These are phyloP conservation scores for Setomelanomma holmii DNA, from an alignment of 2,329 filamentous ascomycete genomes.

Conservation along the genomic window DNA sequence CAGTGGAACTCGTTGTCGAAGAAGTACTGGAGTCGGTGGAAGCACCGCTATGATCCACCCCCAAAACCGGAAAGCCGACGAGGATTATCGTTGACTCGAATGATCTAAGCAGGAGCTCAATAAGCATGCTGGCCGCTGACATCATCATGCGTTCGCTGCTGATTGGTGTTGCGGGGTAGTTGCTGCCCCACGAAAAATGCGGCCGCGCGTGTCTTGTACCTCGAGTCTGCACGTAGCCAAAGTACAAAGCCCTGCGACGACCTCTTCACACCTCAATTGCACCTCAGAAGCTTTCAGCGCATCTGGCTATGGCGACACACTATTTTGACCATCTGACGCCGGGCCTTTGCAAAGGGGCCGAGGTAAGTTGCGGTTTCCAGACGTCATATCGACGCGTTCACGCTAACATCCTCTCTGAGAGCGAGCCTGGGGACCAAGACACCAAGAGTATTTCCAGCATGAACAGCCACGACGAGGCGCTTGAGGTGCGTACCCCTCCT, in stretches of 20 bases:
- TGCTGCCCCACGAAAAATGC: constrained; percentile 22
- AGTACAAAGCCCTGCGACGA: background rate
- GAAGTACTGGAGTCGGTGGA: constrained; percentile 65
- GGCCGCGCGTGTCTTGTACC: constrained; percentile 15
- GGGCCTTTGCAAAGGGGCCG: constrained; percentile 23
- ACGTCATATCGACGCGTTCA: constrained; percentile 28
- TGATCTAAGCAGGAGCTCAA: constrained; percentile 21
- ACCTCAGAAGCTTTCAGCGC: background rate
- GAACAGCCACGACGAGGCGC: constrained; percentile 48
- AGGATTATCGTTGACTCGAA: background rate
- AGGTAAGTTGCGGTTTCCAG: constrained; percentile 31
- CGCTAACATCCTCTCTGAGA: constrained; percentile 48
- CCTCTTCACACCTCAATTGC: constrained; percentile 2
- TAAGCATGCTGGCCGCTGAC: constrained; percentile 36
- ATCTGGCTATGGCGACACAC: constrained; percentile 26
- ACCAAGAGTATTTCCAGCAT: constrained; percentile 34
- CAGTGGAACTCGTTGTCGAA: constrained; percentile 64
- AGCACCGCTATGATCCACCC: constrained; percentile 56
- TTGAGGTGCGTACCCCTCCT: constrained; percentile 45
- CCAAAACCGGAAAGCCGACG: background rate
- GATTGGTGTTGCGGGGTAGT: constrained; percentile 33
- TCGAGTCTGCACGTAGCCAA: background rate
- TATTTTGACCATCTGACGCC: constrained; percentile 27
- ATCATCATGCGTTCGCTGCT: constrained; percentile 21
- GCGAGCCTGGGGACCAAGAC: constrained; percentile 35